Base-by-base conservation (phyloP, 176 grass and related monocot genomes). In the Cymbopogon citratus region DNA sequence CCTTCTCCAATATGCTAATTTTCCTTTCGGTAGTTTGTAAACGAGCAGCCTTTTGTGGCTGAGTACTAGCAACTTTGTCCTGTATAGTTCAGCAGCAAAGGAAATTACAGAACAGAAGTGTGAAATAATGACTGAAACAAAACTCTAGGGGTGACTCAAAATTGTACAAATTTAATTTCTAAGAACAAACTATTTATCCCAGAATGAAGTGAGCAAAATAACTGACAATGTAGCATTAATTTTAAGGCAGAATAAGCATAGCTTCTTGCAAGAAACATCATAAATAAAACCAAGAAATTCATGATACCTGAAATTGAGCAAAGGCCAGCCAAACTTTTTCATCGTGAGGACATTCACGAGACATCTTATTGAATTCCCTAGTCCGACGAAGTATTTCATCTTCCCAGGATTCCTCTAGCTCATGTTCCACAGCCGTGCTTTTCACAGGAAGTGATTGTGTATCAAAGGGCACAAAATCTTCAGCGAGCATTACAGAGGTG, bases 1-100 rank as follows among this genome's bases (percentile, higher is more conserved):
- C 90, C 28, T 93, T 98, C 81, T 98, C 88, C 78, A 98, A 69
- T 91, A 98, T 98, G 75, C 92, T 95, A 71, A 98, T 93, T 69
- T 98, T 98, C 83, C 93, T 98, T 91, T 98, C 90, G 48, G 90
- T 88, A 64, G 87, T 98, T 87, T 95, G 95, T 75, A 95, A 29
- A 68, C 87, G 88, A 35, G 82, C 90, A 74, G 95, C 88, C 74
- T 98, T 98, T 63, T 90, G 90, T 69, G 92, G 90, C 60, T 93
- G 95, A 51, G 79, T 81, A 39, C 73, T 88, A 49, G 92, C 90
- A 80, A 98, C 88, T 87, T 98, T 95, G 80, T 95, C 92, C 95
- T 98, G 80, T 27, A 73, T 27, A 73, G 66, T 78, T 60, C 73
- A 82, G 5, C 51, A 45, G 54, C 25, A 85, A 27, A 77, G 56